These are phyloP conservation scores for Sphagnum contortum DNA, from an alignment of 225 moss, liverwort and hornwort genomes.

Conservation along the genomic window DNA sequence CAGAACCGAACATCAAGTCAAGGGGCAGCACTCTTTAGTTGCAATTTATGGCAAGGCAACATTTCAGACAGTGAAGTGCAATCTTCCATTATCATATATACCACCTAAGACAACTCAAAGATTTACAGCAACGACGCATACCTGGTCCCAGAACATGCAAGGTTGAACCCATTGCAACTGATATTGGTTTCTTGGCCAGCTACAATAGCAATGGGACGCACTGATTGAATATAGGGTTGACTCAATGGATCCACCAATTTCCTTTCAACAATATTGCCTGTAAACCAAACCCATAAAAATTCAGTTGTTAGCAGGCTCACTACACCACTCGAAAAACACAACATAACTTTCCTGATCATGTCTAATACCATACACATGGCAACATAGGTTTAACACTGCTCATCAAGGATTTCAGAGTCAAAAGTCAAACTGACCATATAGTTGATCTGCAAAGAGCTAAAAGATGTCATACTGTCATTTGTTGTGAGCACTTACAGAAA, in stretches of 20 bases:
- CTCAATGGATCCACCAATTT: conserved; percentile 16
- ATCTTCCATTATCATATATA: too few relatives aligned
- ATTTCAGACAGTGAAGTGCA: too few relatives aligned
- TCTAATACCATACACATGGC: too few relatives aligned
- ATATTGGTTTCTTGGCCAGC: conserved; percentile 51
- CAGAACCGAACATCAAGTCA: not conserved
- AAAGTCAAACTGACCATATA: too few relatives aligned
- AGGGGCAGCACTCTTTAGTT: too few relatives aligned
- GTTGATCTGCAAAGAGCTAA: too few relatives aligned
- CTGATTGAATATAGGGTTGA: conserved; percentile 55
- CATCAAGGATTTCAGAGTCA: too few relatives aligned
- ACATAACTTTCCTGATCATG: too few relatives aligned
- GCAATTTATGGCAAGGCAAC: too few relatives aligned
- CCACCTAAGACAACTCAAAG: too few relatives aligned
- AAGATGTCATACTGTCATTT: too few relatives aligned
- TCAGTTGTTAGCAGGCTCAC: not conserved
- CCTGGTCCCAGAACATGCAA: conserved; percentile 43
- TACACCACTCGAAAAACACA: not conserved
- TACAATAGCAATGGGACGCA: conserved; percentile 72
- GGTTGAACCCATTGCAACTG: conserved; percentile 43
- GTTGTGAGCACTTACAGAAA: not conserved
- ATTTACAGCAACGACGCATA: conserved; percentile 4
- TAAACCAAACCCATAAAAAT: conserved; percentile 4
- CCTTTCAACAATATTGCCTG: conserved; percentile 48
- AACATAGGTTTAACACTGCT: too few relatives aligned